Base-by-base conservation (phyloP, 305 asterid genomes). In the Fraxinus nigra region DNA sequence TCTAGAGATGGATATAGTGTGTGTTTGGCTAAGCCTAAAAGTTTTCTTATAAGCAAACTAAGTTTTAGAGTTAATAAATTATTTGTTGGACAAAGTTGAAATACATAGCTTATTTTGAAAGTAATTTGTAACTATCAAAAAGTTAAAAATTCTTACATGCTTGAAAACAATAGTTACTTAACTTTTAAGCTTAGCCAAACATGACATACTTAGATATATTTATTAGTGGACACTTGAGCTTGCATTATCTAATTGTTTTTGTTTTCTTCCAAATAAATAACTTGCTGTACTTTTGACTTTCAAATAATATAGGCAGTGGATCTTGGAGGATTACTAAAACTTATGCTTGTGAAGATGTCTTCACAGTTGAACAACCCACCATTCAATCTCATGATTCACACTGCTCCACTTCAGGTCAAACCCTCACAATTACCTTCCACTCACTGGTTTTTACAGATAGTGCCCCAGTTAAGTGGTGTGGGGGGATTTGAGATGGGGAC, bases 371-470 rank as follows among this genome's bases (percentile, higher is more conserved):
- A 92, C 89, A 82, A 90, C 61, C 98, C 98, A 32, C 98, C 99
- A 43, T 94, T 88, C 69, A 96, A 94, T 83, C 83, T 92, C 37
- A 88, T 91, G 97, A 87, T 94, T 81, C 98, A 96, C 78, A 88
- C 91, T 7, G 87, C 94, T 80, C 98, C 98, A 24, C 88, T 92
- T 74, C 86, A 73, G 22, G 72, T 80, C 3, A 90, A 89, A 26
- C 81, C 92, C 5, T 76, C 93, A 22, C 51, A 89, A 33, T 65
- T 87, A 67, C 83, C 87, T 26, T 91, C 81, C 86, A 75, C 85
- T 40, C 99, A 96, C 87, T 96, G 99, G 99, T 96, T 87, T 86
- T 82, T 94, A 74, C 99, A 94, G 88, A 89, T 96, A 72, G 92
- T 92, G 82, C 99, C 99, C 75, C 99, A 94, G 78, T 86, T 96